Percentiles rank a stretch among this genome's conserved stretches.
Evolutionary conservation across 1,284 basidiomycete genomes (phyloP).

Genomic region (Malassezia obtusa): DNA sequence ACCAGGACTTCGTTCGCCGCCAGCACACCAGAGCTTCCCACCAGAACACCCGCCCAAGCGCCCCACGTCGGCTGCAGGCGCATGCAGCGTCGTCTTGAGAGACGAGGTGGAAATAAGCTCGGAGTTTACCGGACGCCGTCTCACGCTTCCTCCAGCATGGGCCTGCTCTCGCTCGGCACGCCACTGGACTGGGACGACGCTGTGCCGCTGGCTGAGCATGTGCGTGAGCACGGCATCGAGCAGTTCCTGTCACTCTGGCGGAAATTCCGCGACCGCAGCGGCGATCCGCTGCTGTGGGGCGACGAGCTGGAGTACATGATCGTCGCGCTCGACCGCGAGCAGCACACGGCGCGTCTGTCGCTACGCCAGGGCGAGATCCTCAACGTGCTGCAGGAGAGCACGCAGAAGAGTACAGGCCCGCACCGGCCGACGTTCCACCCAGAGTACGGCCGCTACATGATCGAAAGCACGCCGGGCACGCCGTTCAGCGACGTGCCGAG

Average conservation of each 20-base stretch:
- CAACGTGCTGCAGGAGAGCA: constrained; percentile 60
- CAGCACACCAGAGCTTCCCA: no score
- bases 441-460: constrained; percentile 97
- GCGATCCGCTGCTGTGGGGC: constrained; percentile 93
- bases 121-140: background rate
- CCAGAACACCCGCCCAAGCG: background rate
- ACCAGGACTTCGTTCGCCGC: background rate
- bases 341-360: constrained; percentile 74
- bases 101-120: background rate
- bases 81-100: background rate
- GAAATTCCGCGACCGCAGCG: constrained; percentile 76
- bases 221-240: constrained; percentile 81
- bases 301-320: constrained; percentile 99
- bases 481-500: constrained; percentile 79
- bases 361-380: constrained; percentile 90
- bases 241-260: constrained; percentile 93
- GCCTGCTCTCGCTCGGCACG: constrained; percentile 85
- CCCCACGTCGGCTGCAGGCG: background rate
- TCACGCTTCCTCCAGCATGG: constrained; percentile 57
- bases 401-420: constrained; percentile 55
- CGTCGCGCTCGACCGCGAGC: constrained; percentile 67
- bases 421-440: constrained; percentile 69
- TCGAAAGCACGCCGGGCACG: constrained; percentile 89
- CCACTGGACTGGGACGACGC: constrained; percentile 87
- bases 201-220: constrained; percentile 67